Conservation (phyloP, 176 grass and related monocot species). For the Avena atlantica region DNA sequence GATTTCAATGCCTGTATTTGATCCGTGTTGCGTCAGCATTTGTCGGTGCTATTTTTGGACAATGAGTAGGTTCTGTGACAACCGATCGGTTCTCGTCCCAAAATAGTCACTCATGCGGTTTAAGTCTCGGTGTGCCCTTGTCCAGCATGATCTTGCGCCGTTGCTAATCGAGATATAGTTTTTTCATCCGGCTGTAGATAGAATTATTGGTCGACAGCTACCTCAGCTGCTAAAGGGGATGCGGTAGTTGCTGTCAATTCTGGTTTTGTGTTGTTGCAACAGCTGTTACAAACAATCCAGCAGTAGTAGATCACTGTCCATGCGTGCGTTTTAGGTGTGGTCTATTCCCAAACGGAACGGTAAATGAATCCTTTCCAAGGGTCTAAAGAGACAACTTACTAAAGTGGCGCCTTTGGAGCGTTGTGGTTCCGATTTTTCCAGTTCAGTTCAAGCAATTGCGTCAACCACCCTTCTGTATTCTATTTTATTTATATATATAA, state of each 20-base stretch:
- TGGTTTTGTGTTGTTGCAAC: background rate
- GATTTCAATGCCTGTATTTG: background rate
- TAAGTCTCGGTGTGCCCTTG: background rate
- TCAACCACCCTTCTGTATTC: background rate
- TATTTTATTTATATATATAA: background rate
- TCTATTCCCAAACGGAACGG: background rate
- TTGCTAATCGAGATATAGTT: background rate
- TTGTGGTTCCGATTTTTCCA: background rate
- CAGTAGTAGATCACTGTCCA: constrained; percentile 1
- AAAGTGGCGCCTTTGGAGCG: background rate
- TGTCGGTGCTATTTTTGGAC: constrained; percentile 42
- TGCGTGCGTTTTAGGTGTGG: background rate
- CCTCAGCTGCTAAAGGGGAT: background rate
- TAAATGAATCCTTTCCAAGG: background rate
- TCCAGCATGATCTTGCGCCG: background rate
- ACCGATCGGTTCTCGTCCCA: background rate
- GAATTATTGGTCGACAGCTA: background rate
- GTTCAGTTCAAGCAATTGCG: background rate
- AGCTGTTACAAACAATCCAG: background rate
- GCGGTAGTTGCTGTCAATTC: background rate
- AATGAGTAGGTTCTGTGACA: background rate
- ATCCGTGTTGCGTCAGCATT: background rate
- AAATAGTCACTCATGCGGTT: background rate
- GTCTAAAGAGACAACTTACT: background rate
- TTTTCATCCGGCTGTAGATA: background rate